These are phyloP conservation scores for Trypanosoma platydactyli DNA, from an alignment of 208 protist species.

Conservation along the genomic window DNA sequence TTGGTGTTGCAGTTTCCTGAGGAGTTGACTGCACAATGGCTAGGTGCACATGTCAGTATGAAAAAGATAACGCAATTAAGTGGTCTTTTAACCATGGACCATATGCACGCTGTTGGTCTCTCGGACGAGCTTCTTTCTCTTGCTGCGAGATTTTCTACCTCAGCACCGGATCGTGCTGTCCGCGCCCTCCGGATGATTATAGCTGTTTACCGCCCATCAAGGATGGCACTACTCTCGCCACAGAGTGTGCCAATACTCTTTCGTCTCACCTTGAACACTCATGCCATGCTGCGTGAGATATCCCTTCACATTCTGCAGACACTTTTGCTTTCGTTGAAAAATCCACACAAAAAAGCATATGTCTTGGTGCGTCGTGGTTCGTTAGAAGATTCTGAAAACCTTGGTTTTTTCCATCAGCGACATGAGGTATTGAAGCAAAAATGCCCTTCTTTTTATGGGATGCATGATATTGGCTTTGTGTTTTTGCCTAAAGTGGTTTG, in stretches of 20 bases:
- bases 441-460: conserved; percentile 25
- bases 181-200: conserved; percentile 15
- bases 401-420: conserved; percentile 22
- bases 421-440: conserved; percentile 21
- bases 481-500: conserved; percentile 24
- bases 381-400: conserved; percentile 18
- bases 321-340: conserved; percentile 21
- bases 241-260: conserved; percentile 19
- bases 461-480: conserved; percentile 20
- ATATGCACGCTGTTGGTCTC: not conserved
- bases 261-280: conserved; percentile 17
- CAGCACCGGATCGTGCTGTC: conserved; percentile 9
- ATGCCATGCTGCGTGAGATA: conserved; percentile 4
- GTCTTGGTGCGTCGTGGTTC: conserved; percentile 15
- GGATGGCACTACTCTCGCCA: conserved; percentile 19
- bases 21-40: conserved; percentile 1
- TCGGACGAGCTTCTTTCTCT: conserved; percentile 24
- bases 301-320: conserved; percentile 28
- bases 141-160: conserved; percentile 4
- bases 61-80: not conserved
- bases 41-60: not conserved
- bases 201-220: conserved; percentile 9
- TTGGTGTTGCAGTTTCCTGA: conserved; percentile 21
- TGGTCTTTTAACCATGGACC: conserved; percentile 12
- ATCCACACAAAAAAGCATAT: conserved; percentile 11